phyloP scores from a whole-genome alignment of 176 grass and related monocot genomes.

The Musa beccarii region DNA sequence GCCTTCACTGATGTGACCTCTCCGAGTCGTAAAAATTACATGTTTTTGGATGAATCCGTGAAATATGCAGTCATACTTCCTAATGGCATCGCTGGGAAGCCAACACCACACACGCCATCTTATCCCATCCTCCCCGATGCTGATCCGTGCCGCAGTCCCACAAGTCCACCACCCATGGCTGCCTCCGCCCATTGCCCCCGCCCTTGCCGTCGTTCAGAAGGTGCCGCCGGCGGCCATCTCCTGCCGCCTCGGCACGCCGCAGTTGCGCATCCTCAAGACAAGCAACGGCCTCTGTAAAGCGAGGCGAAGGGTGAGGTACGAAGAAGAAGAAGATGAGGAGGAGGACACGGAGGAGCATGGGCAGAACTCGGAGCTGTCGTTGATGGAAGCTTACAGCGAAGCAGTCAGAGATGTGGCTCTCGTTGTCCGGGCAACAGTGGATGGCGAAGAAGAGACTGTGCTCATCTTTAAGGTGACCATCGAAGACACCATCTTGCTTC shows the following conservation, averaged over 20 bases:
- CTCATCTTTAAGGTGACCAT: conserved; percentile 67
- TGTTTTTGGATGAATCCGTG: no score
- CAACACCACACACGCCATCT: neutral
- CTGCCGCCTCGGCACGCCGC: neutral
- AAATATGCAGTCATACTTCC: no score
- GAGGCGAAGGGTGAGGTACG: conserved; percentile 42
- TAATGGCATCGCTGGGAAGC: no score
- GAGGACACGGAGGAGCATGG: conserved; percentile 43
- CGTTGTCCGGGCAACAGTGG: conserved; percentile 54
- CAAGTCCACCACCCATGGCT: neutral
- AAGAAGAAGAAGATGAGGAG: conserved; percentile 28
- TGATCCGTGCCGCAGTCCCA: neutral
- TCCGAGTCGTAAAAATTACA: no score
- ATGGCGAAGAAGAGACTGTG: conserved; percentile 42
- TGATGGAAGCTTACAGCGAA: conserved; percentile 64
- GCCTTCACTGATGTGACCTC: no score
- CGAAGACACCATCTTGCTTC: no score
- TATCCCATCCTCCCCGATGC: conserved; percentile 1
- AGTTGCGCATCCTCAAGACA: neutral
- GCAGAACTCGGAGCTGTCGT: conserved; percentile 59
- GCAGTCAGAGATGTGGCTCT: conserved; percentile 44
- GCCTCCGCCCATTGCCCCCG: no score
- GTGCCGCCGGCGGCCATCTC: no score
- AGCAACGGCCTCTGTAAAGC: neutral
- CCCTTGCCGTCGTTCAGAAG: neutral